These are phyloP conservation scores for Begonia peltatifolia DNA, from an alignment of 306 rosid genomes.

Conservation along the genomic window DNA sequence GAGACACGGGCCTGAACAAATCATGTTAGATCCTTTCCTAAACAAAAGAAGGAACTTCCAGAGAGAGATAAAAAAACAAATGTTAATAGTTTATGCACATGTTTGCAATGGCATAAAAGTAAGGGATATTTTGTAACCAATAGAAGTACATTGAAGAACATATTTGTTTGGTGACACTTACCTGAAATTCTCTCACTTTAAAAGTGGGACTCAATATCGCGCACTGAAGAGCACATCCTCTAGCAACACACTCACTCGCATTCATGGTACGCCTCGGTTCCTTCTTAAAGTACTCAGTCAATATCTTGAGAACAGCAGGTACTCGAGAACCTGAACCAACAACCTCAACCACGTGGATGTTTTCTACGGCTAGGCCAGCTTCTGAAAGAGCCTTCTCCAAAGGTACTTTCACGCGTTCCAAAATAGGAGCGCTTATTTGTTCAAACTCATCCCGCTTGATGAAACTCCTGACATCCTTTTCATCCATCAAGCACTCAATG, in stretches of 20 bases:
- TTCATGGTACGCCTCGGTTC: constrained; percentile 98
- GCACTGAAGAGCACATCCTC: constrained; percentile 86
- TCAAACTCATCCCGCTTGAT: constrained; percentile 97
- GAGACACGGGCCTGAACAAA: too few relatives aligned
- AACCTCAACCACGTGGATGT: constrained; percentile 70
- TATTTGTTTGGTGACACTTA: constrained; percentile 8
- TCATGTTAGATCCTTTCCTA: too few relatives aligned
- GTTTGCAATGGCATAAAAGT: too few relatives aligned
- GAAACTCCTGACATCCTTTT: constrained; percentile 69
- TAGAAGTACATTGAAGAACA: not conserved
- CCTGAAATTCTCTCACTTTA: constrained; percentile 92
- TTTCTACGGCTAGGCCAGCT: constrained; percentile 59
- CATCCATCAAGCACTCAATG: constrained; percentile 94
- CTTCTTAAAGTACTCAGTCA: constrained; percentile 74
- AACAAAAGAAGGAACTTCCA: too few relatives aligned
- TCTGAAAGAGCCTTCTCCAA: constrained; percentile 80
- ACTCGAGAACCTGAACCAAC: constrained; percentile 97
- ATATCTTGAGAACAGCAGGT: constrained; percentile 67
- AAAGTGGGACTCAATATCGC: constrained; percentile 96
- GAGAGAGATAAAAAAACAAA: too few relatives aligned
- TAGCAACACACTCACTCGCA: constrained; percentile 91
- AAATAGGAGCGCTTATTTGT: constrained; percentile 54
- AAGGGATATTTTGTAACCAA: not conserved
- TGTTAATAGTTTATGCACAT: too few relatives aligned
- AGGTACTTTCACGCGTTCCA: constrained; percentile 83